Percentiles rank a stretch among this genome's conserved stretches.
Evolutionary conservation across 139 green algal genomes (phyloP).

Genomic region (Axilococcus clingmanii): DNA sequence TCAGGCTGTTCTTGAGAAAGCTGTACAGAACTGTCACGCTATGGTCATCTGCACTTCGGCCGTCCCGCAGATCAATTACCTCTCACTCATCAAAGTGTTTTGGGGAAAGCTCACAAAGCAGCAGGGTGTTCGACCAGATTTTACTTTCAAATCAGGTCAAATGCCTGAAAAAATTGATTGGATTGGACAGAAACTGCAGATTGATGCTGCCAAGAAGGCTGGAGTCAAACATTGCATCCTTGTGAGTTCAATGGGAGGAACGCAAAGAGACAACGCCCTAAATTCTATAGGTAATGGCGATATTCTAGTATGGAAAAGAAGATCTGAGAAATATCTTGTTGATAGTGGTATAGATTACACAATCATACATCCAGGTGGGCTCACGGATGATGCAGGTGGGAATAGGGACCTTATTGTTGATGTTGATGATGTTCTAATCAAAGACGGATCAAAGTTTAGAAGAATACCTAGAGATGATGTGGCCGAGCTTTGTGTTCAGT

Average conservation of each 20-base stretch:
- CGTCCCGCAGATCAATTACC: slow-evolving; percentile 31
- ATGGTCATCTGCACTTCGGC: slow-evolving; percentile 31
- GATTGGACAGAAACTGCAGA: slow-evolving; percentile 70
- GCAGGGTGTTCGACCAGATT: slow-evolving; percentile 33
- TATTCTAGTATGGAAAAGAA: slow-evolving; percentile 80
- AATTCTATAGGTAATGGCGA: slow-evolving; percentile 59
- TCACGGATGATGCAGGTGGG: slow-evolving; percentile 55
- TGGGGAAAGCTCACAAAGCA: slow-evolving; percentile 3
- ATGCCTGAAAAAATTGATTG: slow-evolving; percentile 70
- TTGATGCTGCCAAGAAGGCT: slow-evolving; percentile 62
- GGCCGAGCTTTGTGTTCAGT: slow-evolving; percentile 47
- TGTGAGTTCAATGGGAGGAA: slow-evolving; percentile 64
- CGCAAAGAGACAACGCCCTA: slow-evolving; percentile 43
- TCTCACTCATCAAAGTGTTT: slow-evolving; percentile 23
- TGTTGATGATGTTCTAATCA: slow-evolving; percentile 72
- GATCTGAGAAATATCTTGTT: slow-evolving; percentile 77
- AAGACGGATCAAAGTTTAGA: slow-evolving; percentile 12
- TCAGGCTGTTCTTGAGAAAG: slow-evolving; percentile 6
- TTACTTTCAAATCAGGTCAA: slow-evolving; percentile 49
- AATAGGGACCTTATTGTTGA: slow-evolving; percentile 52
- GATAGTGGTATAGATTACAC: slow-evolving; percentile 27
- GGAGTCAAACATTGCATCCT: slow-evolving; percentile 48
- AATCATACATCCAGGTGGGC: slow-evolving; percentile 76
- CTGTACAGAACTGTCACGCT: slow-evolving; percentile 16
- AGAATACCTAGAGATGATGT: slow-evolving; percentile 70